Conservation (phyloP, 805 yeast species). For the Nakazawaea peltata region DNA sequence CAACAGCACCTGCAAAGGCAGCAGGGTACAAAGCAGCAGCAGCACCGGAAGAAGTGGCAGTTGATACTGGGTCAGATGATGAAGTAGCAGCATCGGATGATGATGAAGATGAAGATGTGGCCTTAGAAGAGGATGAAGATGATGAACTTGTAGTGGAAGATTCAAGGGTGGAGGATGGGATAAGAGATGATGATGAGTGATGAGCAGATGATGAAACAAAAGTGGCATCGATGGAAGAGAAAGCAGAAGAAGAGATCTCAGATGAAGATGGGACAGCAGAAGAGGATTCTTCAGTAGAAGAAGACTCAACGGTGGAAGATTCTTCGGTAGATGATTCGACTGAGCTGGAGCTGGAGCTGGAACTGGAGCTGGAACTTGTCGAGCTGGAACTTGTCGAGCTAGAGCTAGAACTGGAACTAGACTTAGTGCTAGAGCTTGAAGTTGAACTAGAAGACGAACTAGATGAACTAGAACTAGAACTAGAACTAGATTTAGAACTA, state of each 20-base stretch:
- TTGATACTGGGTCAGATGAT: slow-evolving; percentile 13
- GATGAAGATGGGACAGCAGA: slow-evolving; percentile 20
- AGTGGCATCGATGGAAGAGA: no score
- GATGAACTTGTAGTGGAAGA: slow-evolving; percentile 18
- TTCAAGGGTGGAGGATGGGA: slow-evolving; percentile 17
- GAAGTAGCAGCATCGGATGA: slow-evolving; percentile 13
- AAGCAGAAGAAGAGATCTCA: slow-evolving; percentile 15
- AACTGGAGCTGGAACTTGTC: slow-evolving; percentile 10
- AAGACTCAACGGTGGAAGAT: slow-evolving; percentile 13
- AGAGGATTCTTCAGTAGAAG: slow-evolving; percentile 16
- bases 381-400: slow-evolving; percentile 16
- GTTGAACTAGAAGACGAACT: slow-evolving; percentile 25
- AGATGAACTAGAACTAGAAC: slow-evolving; percentile 18
- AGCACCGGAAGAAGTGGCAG: slow-evolving; percentile 10
- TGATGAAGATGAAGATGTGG: slow-evolving; percentile 15
- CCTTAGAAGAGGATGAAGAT: slow-evolving; percentile 13
- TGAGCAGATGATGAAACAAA: slow-evolving; percentile 18
- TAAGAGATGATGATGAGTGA: slow-evolving; percentile 17
- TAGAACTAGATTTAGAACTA: slow-evolving; percentile 3
- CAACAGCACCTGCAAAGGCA: slow-evolving; percentile 11
- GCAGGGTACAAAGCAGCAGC: slow-evolving; percentile 18
- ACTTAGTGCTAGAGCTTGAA: slow-evolving; percentile 20
- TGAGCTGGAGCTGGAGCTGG: neutral
- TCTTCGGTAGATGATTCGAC: slow-evolving; percentile 11
- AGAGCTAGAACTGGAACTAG: slow-evolving; percentile 20